phyloP scores from a whole-genome alignment of 2,329 filamentous ascomycete genomes.

The Penicillium thymicola region DNA sequence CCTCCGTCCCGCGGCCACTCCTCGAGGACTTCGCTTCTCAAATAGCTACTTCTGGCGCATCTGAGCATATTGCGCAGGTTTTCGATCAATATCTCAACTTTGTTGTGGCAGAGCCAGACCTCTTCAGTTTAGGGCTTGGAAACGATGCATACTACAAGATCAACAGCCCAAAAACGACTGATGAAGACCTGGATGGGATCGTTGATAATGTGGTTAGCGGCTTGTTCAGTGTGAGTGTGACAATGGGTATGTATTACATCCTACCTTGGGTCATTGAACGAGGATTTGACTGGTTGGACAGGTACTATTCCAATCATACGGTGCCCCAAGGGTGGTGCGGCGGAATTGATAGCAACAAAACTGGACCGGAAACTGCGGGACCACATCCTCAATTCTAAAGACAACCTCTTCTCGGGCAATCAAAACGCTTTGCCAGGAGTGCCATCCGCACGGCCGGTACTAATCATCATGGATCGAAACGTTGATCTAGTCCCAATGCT shows the following conservation, averaged over 20 bases:
- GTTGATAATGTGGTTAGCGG: slow-evolving; percentile 92
- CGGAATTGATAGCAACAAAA: slow-evolving; percentile 90
- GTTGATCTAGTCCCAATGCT: slow-evolving; percentile 96
- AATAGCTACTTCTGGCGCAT: slow-evolving; percentile 77
- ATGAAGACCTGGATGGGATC: slow-evolving; percentile 81
- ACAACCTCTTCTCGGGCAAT: slow-evolving; percentile 80
- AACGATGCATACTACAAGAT: slow-evolving; percentile 95
- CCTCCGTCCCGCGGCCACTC: slow-evolving; percentile 81
- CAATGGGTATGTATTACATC: slow-evolving; percentile 67
- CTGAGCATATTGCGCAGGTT: slow-evolving; percentile 86
- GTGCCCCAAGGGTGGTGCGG: slow-evolving; percentile 86
- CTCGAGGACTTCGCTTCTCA: slow-evolving; percentile 93
- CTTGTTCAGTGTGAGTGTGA: slow-evolving; percentile 97
- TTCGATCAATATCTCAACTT: slow-evolving; percentile 98
- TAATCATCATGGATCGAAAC: slow-evolving; percentile 92
- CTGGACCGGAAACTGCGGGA: slow-evolving; percentile 94
- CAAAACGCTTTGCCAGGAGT: slow-evolving; percentile 62
- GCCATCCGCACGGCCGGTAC: slow-evolving; percentile 74
- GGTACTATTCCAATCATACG: slow-evolving; percentile 92
- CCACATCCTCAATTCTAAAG: slow-evolving; percentile 95
- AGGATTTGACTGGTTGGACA: slow-evolving; percentile 37
- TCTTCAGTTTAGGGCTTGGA: slow-evolving; percentile 91
- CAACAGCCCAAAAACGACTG: slow-evolving; percentile 86
- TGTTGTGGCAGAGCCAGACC: slow-evolving; percentile 88
- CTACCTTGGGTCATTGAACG: neutral